Evolutionary conservation across 2,329 filamentous ascomycete species (phyloP).

Genomic region (Blastomyces parvus): DNA sequence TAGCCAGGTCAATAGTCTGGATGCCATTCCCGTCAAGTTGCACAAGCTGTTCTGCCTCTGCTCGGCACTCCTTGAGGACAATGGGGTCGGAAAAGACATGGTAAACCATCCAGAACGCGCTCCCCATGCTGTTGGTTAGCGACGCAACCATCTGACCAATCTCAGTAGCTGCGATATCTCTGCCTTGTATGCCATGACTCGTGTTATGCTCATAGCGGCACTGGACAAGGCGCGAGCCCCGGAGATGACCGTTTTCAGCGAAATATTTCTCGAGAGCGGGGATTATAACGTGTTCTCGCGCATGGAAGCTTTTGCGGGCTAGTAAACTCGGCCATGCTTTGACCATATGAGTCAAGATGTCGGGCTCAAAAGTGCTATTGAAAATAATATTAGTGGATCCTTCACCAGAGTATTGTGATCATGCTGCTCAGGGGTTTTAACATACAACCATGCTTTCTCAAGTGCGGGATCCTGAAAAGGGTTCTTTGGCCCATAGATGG

Average conservation of each 20-base stretch:
- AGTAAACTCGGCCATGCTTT: neutral
- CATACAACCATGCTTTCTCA: constrained; percentile 19
- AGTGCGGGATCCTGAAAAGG: constrained; percentile 20
- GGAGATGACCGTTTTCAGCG: constrained; percentile 25
- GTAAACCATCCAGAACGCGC: constrained; percentile 36
- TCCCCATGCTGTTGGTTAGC: constrained; percentile 34
- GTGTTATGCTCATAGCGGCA: constrained; percentile 29
- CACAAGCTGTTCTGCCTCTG: constrained; percentile 22
- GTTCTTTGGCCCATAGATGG: constrained; percentile 36
- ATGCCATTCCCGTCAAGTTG: constrained; percentile 5
- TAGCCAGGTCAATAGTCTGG: constrained; percentile 24
- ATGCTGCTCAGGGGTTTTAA: neutral
- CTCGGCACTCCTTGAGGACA: constrained; percentile 24
- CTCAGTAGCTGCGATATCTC: constrained; percentile 36
- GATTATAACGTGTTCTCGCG: constrained; percentile 17
- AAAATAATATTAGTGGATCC: neutral
- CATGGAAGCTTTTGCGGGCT: neutral
- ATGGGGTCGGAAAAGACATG: constrained; percentile 28
- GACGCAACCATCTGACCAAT: constrained; percentile 34
- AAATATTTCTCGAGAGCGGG: constrained; percentile 32
- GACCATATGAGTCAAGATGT: neutral
- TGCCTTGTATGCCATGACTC: constrained; percentile 24
- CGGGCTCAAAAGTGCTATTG: neutral
- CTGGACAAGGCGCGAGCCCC: constrained; percentile 30
- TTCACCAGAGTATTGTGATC: neutral